These are phyloP conservation scores for Penicillium coffeae DNA, from an alignment of 495 filamentous ascomycete species.

Conservation along the genomic window DNA sequence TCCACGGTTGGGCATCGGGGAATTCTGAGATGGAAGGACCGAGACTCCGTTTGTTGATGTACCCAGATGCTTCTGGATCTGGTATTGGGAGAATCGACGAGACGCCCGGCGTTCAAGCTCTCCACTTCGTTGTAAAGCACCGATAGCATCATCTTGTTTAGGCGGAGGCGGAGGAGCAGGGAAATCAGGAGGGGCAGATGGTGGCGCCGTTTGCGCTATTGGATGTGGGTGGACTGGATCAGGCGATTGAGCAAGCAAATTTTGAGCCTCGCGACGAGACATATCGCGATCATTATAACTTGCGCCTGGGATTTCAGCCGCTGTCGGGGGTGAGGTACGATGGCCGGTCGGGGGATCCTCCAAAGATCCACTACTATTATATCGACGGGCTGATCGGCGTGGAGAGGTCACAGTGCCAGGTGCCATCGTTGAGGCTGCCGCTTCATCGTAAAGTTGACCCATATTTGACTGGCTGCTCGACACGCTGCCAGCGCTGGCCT, in stretches of 20 bases:
- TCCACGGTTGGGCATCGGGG: conserved; percentile 83
- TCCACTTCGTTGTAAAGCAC: conserved; percentile 83
- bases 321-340: conserved; percentile 40
- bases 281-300: conserved; percentile 40
- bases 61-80: conserved; percentile 89
- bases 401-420: conserved; percentile 30
- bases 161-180: conserved; percentile 69
- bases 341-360: conserved; percentile 45
- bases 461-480: conserved; percentile 57
- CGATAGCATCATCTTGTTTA: conserved; percentile 85
- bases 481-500: conserved; percentile 64
- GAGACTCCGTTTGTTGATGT: conserved; percentile 75
- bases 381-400: conserved; percentile 42
- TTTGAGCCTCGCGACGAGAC: conserved; percentile 49
- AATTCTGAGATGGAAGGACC: conserved; percentile 80
- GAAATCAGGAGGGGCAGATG: conserved; percentile 35
- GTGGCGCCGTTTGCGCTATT: conserved; percentile 31
- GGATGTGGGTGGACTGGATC: conserved; percentile 38
- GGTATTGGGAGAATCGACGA: conserved; percentile 88
- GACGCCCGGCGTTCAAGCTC: conserved; percentile 93
- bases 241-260: conserved; percentile 52
- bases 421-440: conserved; percentile 30
- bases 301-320: conserved; percentile 20
- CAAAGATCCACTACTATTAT: conserved; percentile 46
- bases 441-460: conserved; percentile 64